Base-by-base conservation (phyloP, 2,329 filamentous ascomycete species). In the Talaromyces funiculosus region DNA sequence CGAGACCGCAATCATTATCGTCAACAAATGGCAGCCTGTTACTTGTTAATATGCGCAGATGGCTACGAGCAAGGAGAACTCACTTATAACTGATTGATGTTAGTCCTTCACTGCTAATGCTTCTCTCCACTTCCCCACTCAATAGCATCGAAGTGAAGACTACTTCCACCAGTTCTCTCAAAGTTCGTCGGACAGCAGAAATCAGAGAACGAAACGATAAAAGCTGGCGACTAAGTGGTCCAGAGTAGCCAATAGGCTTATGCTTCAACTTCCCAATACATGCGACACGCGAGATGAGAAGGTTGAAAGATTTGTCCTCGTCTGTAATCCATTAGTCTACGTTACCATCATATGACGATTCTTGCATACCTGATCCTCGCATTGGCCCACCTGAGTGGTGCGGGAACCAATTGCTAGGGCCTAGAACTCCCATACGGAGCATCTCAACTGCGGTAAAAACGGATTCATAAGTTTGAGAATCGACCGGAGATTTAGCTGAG, bases 141-240 rank as follows among this genome's bases (percentile, higher is more conserved):
- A 97, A 81, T 66, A 97, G 87, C 79, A 96, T 85, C 31, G 89
- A 88, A 5, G 87, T 87, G 20, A 92, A 81, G 64, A 93, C 85
- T 43, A 91, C 89, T 75, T 99, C 94, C 14, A 94, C 78, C 37
- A 97, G 77, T 72, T 96, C 92, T 53, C 94, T 86, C 64, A 96
- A 82, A 35, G 87, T 86, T 64, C 88, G 85, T 40, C 92, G 88
- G 24, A 97, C 87, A 42, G 90, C 86, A 2, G 88, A 88, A 42
- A 91, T 86, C 61, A 97, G 81, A 1, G 91, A 92, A 63, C 91
- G 89, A 79, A 92, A 99, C 26, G 86, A 87, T 43, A 99, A 82
- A 57, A 97, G 81, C 66, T 93, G 92, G 74, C 94, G 88, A 80
- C 92, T 96, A 1, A 99, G 82, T 1, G 94, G 93, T 0, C 94